These are phyloP conservation scores for Eucalyptus sp. DNA, from an alignment of 345 rosid species.

Conservation along the genomic window DNA sequence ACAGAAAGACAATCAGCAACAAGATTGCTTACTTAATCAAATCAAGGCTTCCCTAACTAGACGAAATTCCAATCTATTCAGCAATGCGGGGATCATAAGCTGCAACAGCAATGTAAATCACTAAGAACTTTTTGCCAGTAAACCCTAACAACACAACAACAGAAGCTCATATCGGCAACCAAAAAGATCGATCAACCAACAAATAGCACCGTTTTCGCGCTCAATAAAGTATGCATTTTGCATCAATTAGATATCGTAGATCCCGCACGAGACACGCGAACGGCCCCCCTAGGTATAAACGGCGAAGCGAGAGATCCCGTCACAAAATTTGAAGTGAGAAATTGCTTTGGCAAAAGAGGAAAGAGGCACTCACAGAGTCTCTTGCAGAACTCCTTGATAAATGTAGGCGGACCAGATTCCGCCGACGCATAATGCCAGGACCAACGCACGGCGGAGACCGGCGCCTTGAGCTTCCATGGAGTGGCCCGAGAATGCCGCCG, in stretches of 20 bases:
- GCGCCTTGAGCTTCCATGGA: conserved; percentile 58
- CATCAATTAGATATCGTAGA: neutral
- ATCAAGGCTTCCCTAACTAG: neutral
- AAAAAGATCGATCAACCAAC: neutral
- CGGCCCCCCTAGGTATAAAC: neutral
- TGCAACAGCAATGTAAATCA: neutral
- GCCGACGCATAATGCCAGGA: conserved; percentile 77
- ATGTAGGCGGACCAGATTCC: conserved; percentile 97
- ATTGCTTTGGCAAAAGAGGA: neutral
- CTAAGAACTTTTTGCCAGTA: neutral
- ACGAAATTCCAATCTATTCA: neutral
- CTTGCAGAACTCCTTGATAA: conserved; percentile 95
- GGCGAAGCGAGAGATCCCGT: neutral
- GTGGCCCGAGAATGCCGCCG: neutral
- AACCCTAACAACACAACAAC: neutral
- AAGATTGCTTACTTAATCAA: neutral
- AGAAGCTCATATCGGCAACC: neutral
- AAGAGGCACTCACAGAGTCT: conserved; percentile 54
- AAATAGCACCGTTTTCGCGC: neutral
- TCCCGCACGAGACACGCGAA: neutral
- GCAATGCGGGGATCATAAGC: neutral
- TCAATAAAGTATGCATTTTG: neutral
- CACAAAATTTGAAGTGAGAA: neutral
- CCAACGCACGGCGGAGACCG: conserved; percentile 54
- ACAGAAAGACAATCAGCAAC: neutral